Percentiles rank a stretch among this genome's conserved stretches.
Conservation (phyloP, 352 stramenopile genomes). For the Phytophthora agathidicida region DNA sequence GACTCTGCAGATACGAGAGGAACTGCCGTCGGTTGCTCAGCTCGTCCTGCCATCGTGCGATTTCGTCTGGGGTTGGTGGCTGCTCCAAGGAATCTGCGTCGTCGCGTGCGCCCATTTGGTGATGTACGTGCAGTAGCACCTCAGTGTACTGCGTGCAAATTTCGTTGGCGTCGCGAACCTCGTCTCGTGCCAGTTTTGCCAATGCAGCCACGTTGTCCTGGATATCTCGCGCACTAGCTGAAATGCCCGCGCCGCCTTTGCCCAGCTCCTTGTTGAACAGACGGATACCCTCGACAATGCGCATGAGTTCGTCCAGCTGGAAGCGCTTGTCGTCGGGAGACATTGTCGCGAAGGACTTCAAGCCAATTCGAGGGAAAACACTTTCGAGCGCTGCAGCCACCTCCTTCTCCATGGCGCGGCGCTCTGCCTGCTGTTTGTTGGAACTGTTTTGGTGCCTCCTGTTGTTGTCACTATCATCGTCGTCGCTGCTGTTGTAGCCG, state of each 20-base stretch:
- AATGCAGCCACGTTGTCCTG: conserved; percentile 56
- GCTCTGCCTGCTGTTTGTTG: conserved; percentile 52
- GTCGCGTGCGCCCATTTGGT: conserved; percentile 41
- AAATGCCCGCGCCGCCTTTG: conserved; percentile 86
- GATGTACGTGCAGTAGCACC: conserved; percentile 77
- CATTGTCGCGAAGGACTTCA: conserved; percentile 94
- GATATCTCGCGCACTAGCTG: conserved; percentile 63
- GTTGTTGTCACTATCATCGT: conserved; percentile 25
- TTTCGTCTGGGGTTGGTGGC: conserved; percentile 36
- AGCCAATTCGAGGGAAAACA: conserved; percentile 94
- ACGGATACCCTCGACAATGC: conserved; percentile 93
- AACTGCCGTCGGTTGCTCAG: conserved; percentile 93
- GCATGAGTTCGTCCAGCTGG: conserved; percentile 91
- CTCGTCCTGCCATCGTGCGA: conserved; percentile 91
- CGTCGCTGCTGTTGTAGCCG: conserved; percentile 17
- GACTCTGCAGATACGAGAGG: conserved; percentile 88
- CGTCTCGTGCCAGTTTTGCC: conserved; percentile 54
- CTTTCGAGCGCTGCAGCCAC: conserved; percentile 92
- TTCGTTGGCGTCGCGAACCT: conserved; percentile 71
- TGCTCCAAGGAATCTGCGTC: conserved; percentile 27
- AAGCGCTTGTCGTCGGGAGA: conserved; percentile 89
- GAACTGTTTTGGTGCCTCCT: conserved; percentile 20
- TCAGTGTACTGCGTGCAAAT: conserved; percentile 84
- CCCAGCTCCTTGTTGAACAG: conserved; percentile 93
- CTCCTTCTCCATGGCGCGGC: conserved; percentile 83